These are phyloP conservation scores for Thalassiosira tumida DNA, from an alignment of 352 stramenopile genomes.

Conservation along the genomic window DNA sequence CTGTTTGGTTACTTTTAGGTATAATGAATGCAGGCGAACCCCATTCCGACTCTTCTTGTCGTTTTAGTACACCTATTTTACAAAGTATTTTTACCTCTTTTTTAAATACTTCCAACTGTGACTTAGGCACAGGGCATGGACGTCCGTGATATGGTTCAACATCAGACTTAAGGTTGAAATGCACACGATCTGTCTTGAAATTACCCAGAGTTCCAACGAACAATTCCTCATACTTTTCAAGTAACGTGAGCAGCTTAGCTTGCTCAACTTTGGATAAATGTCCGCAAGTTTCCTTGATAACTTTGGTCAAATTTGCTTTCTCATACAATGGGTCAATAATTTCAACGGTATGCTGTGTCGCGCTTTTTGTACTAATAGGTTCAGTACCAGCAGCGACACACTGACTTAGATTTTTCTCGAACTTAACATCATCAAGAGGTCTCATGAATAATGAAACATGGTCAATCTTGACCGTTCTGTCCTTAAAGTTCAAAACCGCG, in stretches of 20 bases:
- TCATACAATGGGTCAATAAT: neutral
- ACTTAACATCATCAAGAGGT: neutral
- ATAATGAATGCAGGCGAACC: slow-evolving; percentile 5
- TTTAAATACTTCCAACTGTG: neutral
- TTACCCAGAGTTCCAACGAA: neutral
- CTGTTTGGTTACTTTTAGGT: slow-evolving; percentile 22
- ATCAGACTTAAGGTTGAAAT: neutral
- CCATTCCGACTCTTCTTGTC: neutral
- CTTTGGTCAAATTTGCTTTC: neutral
- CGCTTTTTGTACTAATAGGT: neutral
- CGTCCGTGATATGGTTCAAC: neutral
- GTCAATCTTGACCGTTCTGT: neutral
- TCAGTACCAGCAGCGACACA: neutral
- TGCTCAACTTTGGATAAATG: neutral
- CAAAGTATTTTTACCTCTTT: neutral
- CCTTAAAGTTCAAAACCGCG: neutral
- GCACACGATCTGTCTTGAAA: neutral
- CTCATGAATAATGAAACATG: neutral
- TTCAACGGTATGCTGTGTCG: neutral
- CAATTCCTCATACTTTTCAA: neutral
- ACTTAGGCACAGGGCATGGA: neutral
- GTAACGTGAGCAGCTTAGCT: neutral
- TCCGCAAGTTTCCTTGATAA: neutral
- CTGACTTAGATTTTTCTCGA: slow-evolving; percentile 10
- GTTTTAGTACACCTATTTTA: neutral